Conservation (phyloP, 495 filamentous ascomycete species). For the Collariella sp. region DNA sequence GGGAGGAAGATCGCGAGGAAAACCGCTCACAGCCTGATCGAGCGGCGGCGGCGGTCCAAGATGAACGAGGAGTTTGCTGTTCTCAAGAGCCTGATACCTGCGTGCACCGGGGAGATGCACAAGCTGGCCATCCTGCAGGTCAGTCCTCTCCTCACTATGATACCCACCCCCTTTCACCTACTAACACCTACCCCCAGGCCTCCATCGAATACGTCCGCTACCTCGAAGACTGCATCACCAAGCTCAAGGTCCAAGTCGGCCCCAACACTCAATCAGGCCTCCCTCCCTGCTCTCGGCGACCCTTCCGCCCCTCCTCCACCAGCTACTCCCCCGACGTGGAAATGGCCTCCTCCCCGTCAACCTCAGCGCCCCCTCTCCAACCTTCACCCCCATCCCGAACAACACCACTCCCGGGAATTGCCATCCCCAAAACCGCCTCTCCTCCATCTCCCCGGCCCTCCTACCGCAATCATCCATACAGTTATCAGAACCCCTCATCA, state of each 20-base stretch:
- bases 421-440: slow-evolving; percentile 31
- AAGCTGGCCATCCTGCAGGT: slow-evolving; percentile 96
- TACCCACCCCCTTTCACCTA: not conserved
- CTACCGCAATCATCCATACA: slow-evolving; percentile 34
- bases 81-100: slow-evolving; percentile 91
- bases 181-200: slow-evolving; percentile 45
- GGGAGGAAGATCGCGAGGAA: slow-evolving; percentile 90
- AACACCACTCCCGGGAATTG: not conserved
- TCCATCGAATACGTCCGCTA: slow-evolving; percentile 97
- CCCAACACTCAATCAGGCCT: slow-evolving; percentile 12
- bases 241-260: slow-evolving; percentile 58
- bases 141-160: slow-evolving; percentile 1
- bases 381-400: slow-evolving; percentile 22
- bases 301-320: slow-evolving; percentile 21
- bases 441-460: slow-evolving; percentile 43
- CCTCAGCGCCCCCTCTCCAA: not conserved
- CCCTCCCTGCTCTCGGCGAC: slow-evolving; percentile 19
- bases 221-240: slow-evolving; percentile 76
- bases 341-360: slow-evolving; percentile 32
- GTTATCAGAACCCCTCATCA: not conserved
- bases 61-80: slow-evolving; percentile 99
- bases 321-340: slow-evolving; percentile 35
- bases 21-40: slow-evolving; percentile 92
- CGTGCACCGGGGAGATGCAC: slow-evolving; percentile 91
- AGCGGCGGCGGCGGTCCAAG: slow-evolving; percentile 81